Evolutionary conservation across 257 asterid species (phyloP).

Genomic region (Nicotiana obtusifolia): DNA sequence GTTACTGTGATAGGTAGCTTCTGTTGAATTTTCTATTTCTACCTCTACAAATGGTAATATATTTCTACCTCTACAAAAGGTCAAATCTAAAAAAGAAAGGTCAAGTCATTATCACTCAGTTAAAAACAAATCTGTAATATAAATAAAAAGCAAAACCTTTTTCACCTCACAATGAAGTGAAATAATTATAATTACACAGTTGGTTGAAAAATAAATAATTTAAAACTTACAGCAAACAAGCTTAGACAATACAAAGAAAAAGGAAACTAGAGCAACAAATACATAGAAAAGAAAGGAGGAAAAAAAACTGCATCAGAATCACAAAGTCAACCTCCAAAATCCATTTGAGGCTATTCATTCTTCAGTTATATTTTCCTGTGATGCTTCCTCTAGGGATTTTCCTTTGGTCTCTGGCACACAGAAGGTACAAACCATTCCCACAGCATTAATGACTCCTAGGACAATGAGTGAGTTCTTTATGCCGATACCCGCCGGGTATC

Average conservation of each 20-base stretch:
- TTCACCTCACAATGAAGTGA: not conserved
- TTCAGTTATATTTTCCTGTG: not conserved
- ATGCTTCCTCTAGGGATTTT: not conserved
- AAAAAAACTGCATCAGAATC: too few species aligned
- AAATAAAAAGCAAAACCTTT: not conserved
- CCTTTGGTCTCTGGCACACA: slow-evolving; percentile 25
- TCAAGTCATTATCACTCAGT: not conserved
- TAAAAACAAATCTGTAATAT: not conserved
- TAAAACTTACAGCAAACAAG: not conserved
- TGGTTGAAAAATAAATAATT: not conserved
- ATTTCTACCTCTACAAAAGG: too few species aligned
- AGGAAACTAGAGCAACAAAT: not conserved
- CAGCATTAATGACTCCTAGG: slow-evolving; percentile 10
- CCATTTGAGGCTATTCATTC: not conserved
- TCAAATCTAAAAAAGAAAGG: not conserved
- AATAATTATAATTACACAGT: not conserved
- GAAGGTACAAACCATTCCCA: slow-evolving; percentile 10
- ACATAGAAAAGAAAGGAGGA: not conserved
- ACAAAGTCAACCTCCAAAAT: too few species aligned
- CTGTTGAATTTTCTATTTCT: too few species aligned
- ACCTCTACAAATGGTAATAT: too few species aligned
- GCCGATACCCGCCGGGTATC: slow-evolving; percentile 22
- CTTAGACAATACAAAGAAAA: not conserved
- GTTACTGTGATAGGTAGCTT: too few species aligned
- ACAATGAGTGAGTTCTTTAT: slow-evolving; percentile 19